A percentile compares a stretch with the other conserved stretches of the same genome.
Conservation (phyloP, 1,139 yeast genomes). For the Geotrichum fermentans region DNA sequence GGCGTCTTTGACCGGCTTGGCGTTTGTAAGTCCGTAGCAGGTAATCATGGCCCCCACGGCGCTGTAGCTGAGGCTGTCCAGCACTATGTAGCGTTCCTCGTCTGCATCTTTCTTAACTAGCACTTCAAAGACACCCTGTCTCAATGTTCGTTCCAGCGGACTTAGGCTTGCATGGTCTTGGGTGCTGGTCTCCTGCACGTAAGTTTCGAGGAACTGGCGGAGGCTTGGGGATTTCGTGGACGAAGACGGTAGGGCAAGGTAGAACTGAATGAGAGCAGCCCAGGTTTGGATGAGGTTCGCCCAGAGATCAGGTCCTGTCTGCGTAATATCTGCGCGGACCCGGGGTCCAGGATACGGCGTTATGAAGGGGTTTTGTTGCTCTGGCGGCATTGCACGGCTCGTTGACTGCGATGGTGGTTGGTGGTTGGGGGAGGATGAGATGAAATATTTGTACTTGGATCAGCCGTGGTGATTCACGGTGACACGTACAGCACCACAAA, state of each 20-base stretch:
- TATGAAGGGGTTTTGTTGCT: constrained; percentile 9
- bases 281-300: constrained; percentile 17
- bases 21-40: constrained; percentile 16
- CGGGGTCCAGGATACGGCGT: constrained; percentile 14
- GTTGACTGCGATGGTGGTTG: not conserved
- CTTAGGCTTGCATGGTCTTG: not conserved
- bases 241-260: constrained; percentile 6
- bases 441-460: not conserved
- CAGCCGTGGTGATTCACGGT: not conserved
- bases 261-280: constrained; percentile 10
- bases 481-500: not conserved
- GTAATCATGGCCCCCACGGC: constrained; percentile 14
- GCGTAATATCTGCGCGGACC: constrained; percentile 14
- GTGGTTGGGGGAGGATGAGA: not conserved
- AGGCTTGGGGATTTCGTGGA: constrained; percentile 11
- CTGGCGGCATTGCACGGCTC: not conserved
- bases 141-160: constrained; percentile 5
- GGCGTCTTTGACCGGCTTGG: not conserved
- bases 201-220: constrained; percentile 19
- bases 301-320: constrained; percentile 20
- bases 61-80: constrained; percentile 12
- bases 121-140: constrained; percentile 16
- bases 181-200: constrained; percentile 6
- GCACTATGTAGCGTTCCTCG: constrained; percentile 8
- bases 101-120: constrained; percentile 5